A percentile compares a stretch with the other conserved stretches of the same genome.
Conservation (phyloP, 2,329 filamentous ascomycete species). For the Cryoendolithus antarcticus region DNA sequence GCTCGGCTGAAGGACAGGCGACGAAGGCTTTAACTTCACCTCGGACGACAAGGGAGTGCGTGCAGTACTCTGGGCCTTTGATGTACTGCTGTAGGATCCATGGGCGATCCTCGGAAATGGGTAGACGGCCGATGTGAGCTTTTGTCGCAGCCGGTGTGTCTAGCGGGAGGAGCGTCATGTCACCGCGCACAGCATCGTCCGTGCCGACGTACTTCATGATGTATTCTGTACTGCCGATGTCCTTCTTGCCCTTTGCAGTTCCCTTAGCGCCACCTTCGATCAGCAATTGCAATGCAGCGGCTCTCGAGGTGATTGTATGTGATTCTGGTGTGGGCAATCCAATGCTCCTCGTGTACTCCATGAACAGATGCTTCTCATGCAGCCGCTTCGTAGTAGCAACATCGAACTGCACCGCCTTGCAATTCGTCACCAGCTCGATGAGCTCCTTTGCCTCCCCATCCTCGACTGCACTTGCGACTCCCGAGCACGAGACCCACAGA, state of each 20-base stretch:
- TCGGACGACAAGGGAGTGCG: slow-evolving; percentile 54
- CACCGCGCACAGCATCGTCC: slow-evolving; percentile 45
- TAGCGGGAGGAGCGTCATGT: slow-evolving; percentile 55
- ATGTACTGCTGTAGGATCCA: slow-evolving; percentile 63
- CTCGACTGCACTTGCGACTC: slow-evolving; percentile 52
- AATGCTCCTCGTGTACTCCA: slow-evolving; percentile 42
- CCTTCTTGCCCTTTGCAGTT: slow-evolving; percentile 22
- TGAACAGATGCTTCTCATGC: slow-evolving; percentile 55
- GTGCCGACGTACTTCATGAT: slow-evolving; percentile 56
- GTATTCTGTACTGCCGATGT: slow-evolving; percentile 27
- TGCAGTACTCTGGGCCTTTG: slow-evolving; percentile 54
- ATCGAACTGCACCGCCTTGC: slow-evolving; percentile 53
- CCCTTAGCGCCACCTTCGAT: slow-evolving; percentile 16
- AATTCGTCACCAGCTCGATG: slow-evolving; percentile 45
- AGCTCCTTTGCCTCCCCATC: slow-evolving; percentile 54
- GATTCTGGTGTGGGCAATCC: slow-evolving; percentile 37
- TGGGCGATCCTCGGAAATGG: slow-evolving; percentile 41
- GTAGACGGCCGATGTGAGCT: slow-evolving; percentile 41
- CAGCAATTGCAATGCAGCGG: slow-evolving; percentile 43
- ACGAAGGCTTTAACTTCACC: slow-evolving; percentile 55
- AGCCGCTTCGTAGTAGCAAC: slow-evolving; percentile 44
- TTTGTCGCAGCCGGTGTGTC: slow-evolving; percentile 41
- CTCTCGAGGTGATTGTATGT: slow-evolving; percentile 39
- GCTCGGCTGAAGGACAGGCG: slow-evolving; percentile 50
- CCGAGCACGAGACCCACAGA: slow-evolving; percentile 63